Evolutionary conservation across 106 monocot genomes (phyloP), one percentile per base, ranked within the genome.

Genomic region (Platanthera guangdongensis): DNA sequence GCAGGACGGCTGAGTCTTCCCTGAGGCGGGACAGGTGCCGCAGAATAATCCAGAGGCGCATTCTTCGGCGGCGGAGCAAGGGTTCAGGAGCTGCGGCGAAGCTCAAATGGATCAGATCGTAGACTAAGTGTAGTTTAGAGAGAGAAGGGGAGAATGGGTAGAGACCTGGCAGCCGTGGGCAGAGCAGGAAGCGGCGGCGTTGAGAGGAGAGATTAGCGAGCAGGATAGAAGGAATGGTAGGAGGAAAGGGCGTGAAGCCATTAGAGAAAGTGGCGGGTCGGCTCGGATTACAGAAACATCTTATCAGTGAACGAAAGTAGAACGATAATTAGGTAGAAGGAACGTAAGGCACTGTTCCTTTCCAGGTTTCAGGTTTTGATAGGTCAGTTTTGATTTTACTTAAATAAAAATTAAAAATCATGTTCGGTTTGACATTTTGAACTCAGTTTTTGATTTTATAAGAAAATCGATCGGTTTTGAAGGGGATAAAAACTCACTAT

Each of bases 21-120:
- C 91, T 30, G 80, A 30, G 18, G 93, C 82, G 46, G 93, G 86
- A 82, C 97, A 99, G 49, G 68, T 81, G 53, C 97, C 93, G 73
- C 97, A 99, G 85, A 88, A 90, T 9, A 92, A 74, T 0, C 97
- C 94, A 0, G 88, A 21, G 10, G 78, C 85, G 85, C 97, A 99
- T 81, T 89, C 92, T 19, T 80, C 83, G 30, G 83, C 80, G 6
- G 80, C 19, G 9, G 90, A 87, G 70, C 95, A 96, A n/a, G 90
- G 78, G 45, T 86, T 86, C 5, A 86, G 82, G n/a, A 92, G 76
- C 95, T 95, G 77, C 75, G 71, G 0, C 0, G 16, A 10, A 55
- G 30, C 0, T 22, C 12, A 72, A 57, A 16, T 15, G 49, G 48
- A 21, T 72, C 78, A 53, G 68, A 78, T 68, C 39, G 45, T 16